Evolutionary conservation across 371 early-diverging fungal genomes (phyloP).

Genomic region (Mucor plumbeus): DNA sequence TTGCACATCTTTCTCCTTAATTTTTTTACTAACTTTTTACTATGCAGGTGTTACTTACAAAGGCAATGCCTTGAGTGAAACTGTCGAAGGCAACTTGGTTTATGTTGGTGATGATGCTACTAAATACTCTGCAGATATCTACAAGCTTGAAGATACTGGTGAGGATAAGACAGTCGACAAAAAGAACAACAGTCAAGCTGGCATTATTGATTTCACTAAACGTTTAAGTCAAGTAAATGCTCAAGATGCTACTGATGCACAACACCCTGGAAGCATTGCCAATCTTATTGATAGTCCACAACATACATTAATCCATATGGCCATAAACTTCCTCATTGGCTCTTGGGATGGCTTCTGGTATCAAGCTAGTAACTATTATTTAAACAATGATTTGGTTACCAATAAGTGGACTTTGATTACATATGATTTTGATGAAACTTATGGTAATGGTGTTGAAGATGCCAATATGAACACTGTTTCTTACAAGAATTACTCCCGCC

Average conservation of each 20-base stretch:
- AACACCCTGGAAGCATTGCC: slow-evolving; percentile 44
- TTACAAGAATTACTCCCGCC: slow-evolving; percentile 46
- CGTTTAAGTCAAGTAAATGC: slow-evolving; percentile 35
- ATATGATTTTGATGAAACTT: slow-evolving; percentile 63
- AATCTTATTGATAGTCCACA: slow-evolving; percentile 43
- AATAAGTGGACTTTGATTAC: slow-evolving; percentile 60
- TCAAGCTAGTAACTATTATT: slow-evolving; percentile 57
- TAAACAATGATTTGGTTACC: slow-evolving; percentile 50
- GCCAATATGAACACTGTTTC: slow-evolving; percentile 39
- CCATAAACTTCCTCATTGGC: slow-evolving; percentile 56
- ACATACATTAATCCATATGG: slow-evolving; percentile 45
- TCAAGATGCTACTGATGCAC: slow-evolving; percentile 39
- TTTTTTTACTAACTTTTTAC: neutral
- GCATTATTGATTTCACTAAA: slow-evolving; percentile 38
- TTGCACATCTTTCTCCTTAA: neutral
- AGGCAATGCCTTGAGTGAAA: slow-evolving; percentile 41
- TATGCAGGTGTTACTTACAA: slow-evolving; percentile 44
- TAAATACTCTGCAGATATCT: slow-evolving; percentile 42
- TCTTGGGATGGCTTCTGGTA: slow-evolving; percentile 61
- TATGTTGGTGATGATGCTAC: slow-evolving; percentile 49
- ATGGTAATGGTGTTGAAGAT: slow-evolving; percentile 48
- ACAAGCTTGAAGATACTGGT: slow-evolving; percentile 47
- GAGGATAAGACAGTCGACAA: slow-evolving; percentile 28
- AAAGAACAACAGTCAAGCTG: slow-evolving; percentile 29
- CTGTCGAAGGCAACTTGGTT: slow-evolving; percentile 40